A percentile compares a stretch with the other conserved stretches of the same genome.
These are phyloP conservation scores for Nakazawaea wyomingensis DNA, from an alignment of 805 yeast species.

Conservation along the genomic window DNA sequence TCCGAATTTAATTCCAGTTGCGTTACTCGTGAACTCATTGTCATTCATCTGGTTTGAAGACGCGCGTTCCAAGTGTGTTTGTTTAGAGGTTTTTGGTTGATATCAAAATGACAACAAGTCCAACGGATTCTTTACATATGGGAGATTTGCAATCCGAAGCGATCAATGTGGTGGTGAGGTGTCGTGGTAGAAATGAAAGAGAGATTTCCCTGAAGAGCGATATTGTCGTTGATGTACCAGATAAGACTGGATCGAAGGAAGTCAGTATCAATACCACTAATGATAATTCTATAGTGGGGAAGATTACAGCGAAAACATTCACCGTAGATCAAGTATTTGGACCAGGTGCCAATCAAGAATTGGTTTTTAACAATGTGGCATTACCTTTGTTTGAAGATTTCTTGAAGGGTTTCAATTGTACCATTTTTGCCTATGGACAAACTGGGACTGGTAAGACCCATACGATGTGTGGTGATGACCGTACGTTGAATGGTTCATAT, in stretches of 20 bases:
- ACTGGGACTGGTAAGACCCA: conserved; percentile 60
- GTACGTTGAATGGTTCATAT: conserved; percentile 18
- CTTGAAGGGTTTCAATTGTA: conserved; percentile 46
- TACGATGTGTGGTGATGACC: conserved; percentile 50
- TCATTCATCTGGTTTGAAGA: neutral
- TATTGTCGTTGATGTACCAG: conserved; percentile 41
- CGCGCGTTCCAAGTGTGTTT: neutral
- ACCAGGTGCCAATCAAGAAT: conserved; percentile 43
- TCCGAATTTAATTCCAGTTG: no score
- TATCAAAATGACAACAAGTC: neutral
- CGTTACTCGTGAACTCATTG: no score
- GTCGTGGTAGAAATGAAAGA: conserved; percentile 43
- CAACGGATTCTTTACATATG: neutral
- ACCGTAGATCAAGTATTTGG: conserved; percentile 55
- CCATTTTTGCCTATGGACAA: conserved; percentile 56
- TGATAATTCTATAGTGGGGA: conserved; percentile 21
- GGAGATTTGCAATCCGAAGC: conserved; percentile 20
- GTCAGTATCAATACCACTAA: conserved; percentile 21
- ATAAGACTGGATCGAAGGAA: conserved; percentile 23
- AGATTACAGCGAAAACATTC: conserved; percentile 31
- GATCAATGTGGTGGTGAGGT: conserved; percentile 50
- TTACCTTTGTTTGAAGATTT: conserved; percentile 44
- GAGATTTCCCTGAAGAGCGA: conserved; percentile 42
- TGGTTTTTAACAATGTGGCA: conserved; percentile 41
- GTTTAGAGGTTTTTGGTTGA: no score